phyloP scores from a whole-genome alignment of 805 yeast genomes.

The Hanseniaspora singularis region DNA sequence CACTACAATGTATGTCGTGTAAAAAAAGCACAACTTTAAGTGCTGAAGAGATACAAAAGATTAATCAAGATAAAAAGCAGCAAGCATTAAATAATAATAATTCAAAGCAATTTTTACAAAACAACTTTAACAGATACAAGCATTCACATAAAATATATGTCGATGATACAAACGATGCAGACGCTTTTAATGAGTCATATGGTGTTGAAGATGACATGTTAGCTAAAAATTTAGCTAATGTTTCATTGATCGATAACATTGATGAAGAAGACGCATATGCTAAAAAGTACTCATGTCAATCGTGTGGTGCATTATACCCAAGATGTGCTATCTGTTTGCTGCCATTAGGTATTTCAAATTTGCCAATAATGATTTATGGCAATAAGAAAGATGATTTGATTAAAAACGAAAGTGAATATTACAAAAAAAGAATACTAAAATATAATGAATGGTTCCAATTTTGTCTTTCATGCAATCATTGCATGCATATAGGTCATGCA shows the following conservation, averaged over 20 bases:
- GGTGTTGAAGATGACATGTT: neutral
- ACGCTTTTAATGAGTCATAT: neutral
- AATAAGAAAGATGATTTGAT: constrained; percentile 5
- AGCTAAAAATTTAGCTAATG: neutral
- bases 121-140: neutral
- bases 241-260: neutral
- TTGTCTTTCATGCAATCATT: constrained; percentile 84
- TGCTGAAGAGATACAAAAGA: constrained; percentile 12
- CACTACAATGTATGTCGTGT: constrained; percentile 71
- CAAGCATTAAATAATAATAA: neutral
- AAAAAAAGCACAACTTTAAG: constrained; percentile 52
- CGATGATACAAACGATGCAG: neutral
- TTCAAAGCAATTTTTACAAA: too few species aligned
- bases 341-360: constrained; percentile 49
- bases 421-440: constrained; percentile 20
- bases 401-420: neutral
- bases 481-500: constrained; percentile 91
- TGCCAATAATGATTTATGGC: constrained; percentile 28
- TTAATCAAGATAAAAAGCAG: too few species aligned
- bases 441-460: constrained; percentile 82
- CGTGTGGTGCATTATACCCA: constrained; percentile 79
- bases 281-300: constrained; percentile 45
- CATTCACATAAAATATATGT: constrained; percentile 3
- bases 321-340: constrained; percentile 80
- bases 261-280: constrained; percentile 15